phyloP scores from a whole-genome alignment of 2,329 filamentous ascomycete species.

The Zasmidium citrigriseum region DNA sequence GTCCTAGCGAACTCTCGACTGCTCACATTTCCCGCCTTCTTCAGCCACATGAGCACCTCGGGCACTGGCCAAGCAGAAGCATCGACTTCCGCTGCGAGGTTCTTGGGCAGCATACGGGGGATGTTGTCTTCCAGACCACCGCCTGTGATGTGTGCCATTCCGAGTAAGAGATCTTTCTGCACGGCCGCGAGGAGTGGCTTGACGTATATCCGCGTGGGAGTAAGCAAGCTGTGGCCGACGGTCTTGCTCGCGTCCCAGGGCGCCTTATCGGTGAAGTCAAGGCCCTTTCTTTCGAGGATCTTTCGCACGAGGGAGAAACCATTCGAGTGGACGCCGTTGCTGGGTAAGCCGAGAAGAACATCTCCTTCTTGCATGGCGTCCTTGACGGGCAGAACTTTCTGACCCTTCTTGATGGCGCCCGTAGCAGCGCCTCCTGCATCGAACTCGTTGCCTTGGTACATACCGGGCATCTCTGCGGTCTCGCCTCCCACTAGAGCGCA shows the following conservation, averaged over 20 bases:
- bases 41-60: slow-evolving; percentile 84
- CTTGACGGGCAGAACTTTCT: slow-evolving; percentile 72
- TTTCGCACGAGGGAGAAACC: slow-evolving; percentile 95
- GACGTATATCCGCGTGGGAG: slow-evolving; percentile 93
- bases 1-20: slow-evolving; percentile 82
- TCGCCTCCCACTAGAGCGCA: slow-evolving; percentile 96
- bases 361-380: slow-evolving; percentile 79
- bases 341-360: slow-evolving; percentile 80
- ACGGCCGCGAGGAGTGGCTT: slow-evolving; percentile 64
- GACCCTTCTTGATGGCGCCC: slow-evolving; percentile 71
- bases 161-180: slow-evolving; percentile 71
- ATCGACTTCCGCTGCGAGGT: slow-evolving; percentile 79
- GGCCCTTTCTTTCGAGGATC: slow-evolving; percentile 74
- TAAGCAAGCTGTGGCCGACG: slow-evolving; percentile 77
- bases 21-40: slow-evolving; percentile 68
- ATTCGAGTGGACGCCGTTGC: slow-evolving; percentile 90
- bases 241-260: slow-evolving; percentile 70
- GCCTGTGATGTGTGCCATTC: slow-evolving; percentile 95
- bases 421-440: slow-evolving; percentile 90
- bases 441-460: slow-evolving; percentile 87
- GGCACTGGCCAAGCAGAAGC: slow-evolving; percentile 74
- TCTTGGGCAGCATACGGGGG: slow-evolving; percentile 82
- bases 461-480: slow-evolving; percentile 96
- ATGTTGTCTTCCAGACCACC: slow-evolving; percentile 93
- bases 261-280: slow-evolving; percentile 70